Base-by-base conservation (phyloP, 352 stramenopile genomes). In the Phytophthora cryptogea region DNA sequence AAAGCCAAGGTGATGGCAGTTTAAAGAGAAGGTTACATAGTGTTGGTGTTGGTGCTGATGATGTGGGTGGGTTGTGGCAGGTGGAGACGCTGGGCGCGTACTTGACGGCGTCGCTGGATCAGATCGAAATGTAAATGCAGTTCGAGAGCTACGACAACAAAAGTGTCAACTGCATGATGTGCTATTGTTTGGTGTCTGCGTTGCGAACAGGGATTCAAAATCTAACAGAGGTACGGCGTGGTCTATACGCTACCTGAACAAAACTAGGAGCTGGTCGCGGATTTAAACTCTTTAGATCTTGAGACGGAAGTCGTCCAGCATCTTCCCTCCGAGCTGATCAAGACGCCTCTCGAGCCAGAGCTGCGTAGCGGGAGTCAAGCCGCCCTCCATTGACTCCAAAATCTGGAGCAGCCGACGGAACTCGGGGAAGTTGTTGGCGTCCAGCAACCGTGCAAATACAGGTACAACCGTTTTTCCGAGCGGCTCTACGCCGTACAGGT, bases 321-420 rank as follows among this genome's bases (percentile, higher is more conserved):
- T 80, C 52, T 81, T 88, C 5, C 49, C 63, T 32, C 66, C 78
- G 16, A 86, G 53, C 4, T 62, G 66, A 13, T 54, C 68, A 5
- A 93, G 70, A n/a, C 80, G 75, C 48, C 76, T 82, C 59, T 93
- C 83, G 23, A 93, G 80, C 83, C 83, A 93, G 23, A 90, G 63
- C 23, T 83, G 65, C 32, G 80, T 88, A 16, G 71, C 78, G 2
- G 83, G 83, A 43, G 79, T 78, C 3, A 93, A 56, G 0, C 81
- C 83, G 16, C 72, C 72, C 40, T 90, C 75, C 83, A 93, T 93
- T 17, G 79, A 69, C 28, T 93, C 80, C 13, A 93, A 49, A 33
- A 90, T 87, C 66, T 90, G 83, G 59, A 95, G 66, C 31, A 95
- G 40, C 4, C 86, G 83, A 42, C 71, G 72, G 59, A 90, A 67